These are phyloP conservation scores for Hygrocybe punicea DNA, from an alignment of 768 basidiomycete species.

Conservation along the genomic window DNA sequence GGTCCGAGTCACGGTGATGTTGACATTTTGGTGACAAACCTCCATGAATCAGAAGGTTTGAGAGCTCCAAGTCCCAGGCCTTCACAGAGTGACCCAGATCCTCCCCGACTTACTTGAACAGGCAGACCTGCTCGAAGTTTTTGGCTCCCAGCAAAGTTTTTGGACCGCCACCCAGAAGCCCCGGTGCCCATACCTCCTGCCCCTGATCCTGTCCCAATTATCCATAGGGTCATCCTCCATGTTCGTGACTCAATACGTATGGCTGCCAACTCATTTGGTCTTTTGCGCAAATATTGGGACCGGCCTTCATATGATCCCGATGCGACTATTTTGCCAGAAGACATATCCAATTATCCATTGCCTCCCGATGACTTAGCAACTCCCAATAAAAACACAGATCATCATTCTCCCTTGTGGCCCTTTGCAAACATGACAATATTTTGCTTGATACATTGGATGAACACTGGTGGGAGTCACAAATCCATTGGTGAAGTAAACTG, in stretches of 20 bases:
- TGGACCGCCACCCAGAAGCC: constrained; percentile 17
- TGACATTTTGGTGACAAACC: no score
- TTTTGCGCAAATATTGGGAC: constrained; percentile 14
- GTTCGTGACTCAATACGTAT: constrained; percentile 15
- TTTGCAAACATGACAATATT: constrained; percentile 31
- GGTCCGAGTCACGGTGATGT: no score
- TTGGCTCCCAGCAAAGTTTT: constrained; percentile 8
- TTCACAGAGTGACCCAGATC: no score
- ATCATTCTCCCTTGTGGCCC: constrained; percentile 11
- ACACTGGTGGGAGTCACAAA: constrained; percentile 8
- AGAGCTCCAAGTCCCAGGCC: neutral
- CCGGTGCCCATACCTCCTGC: constrained; percentile 3
- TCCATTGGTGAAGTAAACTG: constrained; percentile 4
- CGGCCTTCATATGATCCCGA: constrained; percentile 12
- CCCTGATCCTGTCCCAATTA: neutral
- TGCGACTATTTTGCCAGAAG: constrained; percentile 2
- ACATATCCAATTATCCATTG: constrained; percentile 1
- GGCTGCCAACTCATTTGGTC: constrained; percentile 15
- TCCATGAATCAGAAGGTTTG: no score
- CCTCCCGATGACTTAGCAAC: neutral
- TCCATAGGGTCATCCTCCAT: constrained; percentile 11
- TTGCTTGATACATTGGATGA: constrained; percentile 16
- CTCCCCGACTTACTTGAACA: neutral
- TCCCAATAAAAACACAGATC: no score
- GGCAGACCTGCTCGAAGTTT: neutral